Evolutionary conservation across 2,329 filamentous ascomycete species (phyloP).

Genomic region (Tolypocladium ovalisporum): DNA sequence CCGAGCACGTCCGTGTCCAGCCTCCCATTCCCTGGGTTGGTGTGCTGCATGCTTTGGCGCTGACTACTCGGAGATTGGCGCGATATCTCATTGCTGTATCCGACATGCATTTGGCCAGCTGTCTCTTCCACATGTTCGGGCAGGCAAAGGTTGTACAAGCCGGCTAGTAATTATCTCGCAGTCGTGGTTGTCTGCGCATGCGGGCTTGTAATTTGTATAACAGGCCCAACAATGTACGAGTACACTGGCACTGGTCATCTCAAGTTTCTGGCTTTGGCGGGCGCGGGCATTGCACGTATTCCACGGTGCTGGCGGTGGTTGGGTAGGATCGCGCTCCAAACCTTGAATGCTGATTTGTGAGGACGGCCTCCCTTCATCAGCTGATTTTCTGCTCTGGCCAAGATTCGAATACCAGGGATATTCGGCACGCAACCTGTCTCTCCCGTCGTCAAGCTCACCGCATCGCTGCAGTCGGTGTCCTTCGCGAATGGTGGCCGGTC

Average conservation of each 20-base stretch:
- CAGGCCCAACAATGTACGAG: conserved; percentile 1
- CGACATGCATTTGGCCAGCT: neutral
- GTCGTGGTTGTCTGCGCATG: neutral
- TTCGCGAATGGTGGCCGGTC: neutral
- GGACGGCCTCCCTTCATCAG: conserved; percentile 1
- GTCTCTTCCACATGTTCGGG: neutral
- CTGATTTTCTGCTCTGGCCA: neutral
- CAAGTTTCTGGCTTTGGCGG: neutral
- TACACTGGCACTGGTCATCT: too few relatives aligned
- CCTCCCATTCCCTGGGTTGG: neutral
- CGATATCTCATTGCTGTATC: neutral
- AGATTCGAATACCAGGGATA: neutral
- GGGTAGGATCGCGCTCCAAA: conserved; percentile 1
- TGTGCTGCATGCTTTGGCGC: neutral
- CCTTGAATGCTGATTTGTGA: neutral
- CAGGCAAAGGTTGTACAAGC: neutral
- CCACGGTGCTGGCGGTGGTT: conserved; percentile 1
- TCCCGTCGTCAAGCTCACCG: neutral
- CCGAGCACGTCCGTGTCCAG: conserved; percentile 2
- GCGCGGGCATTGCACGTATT: neutral
- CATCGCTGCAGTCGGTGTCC: neutral
- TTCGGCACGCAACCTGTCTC: neutral
- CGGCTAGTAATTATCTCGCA: neutral
- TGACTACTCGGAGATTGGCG: neutral
- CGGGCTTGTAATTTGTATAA: neutral